Evolutionary conservation across 2,329 filamentous ascomycete species (phyloP), one percentile per base, ranked within the genome.

Genomic region (Epicoccum nigrum): DNA sequence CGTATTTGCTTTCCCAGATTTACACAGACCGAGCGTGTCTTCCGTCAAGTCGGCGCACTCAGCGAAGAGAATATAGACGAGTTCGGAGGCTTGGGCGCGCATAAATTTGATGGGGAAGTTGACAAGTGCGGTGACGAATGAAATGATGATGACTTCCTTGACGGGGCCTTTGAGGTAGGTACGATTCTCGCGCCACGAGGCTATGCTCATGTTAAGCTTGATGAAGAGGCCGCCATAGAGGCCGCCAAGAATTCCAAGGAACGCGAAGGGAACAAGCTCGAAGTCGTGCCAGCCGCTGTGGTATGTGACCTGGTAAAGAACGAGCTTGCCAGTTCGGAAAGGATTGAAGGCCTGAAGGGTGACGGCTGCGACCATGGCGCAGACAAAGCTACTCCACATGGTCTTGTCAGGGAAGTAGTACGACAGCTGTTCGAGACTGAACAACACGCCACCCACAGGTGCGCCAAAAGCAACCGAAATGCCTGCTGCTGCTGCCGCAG

Each of bases 361-460:
- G 30, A 97, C 90, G 15, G 94, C 93, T 13, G 92, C 94, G n/a
- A 96, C 90, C 92, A 97, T 97, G 70, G 94, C 94, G 66, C 94
- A 97, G 32, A 99, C 94, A 68, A 99, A 99, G 66, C 92, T 96
- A 72, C 97, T 94, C 94, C 94, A 99, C 94, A 99, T 97, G 8
- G 94, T 97, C 75, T 97, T 97, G 75, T 97, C 93, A 0, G 94
- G 93, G 63, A 97, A 97, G 74, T 97, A 97, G 72, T 97, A 97
- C 1, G 92, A 96, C 2, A 97, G 79, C 82, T 96, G 91, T 83
- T 89, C 93, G n/a, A 97, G 83, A 74, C 90, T 95, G 78, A 97
- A 97, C 16, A 97, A 77, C 17, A 97, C 93, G 38, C 93, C 93
- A 9, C 93, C 94, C 48, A 97, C 96, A 7, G 92, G 92, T 5